A percentile compares a stretch with the other conserved stretches of the same genome.
Conservation (phyloP, 148 eudicot species). For the Amaranthus hypochondriacus region DNA sequence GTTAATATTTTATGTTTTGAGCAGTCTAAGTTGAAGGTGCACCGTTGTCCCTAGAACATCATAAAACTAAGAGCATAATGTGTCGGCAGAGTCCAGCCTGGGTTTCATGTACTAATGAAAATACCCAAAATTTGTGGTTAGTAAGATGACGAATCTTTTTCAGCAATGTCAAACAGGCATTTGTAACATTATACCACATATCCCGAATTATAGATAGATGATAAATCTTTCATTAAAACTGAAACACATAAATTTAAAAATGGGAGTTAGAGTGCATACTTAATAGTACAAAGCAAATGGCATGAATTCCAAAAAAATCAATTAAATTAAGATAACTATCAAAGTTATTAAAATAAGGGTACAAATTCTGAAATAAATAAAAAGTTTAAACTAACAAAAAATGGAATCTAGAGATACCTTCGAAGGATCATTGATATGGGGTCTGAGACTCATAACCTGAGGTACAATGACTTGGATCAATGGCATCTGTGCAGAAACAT, state of each 20-base stretch:
- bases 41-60: no score
- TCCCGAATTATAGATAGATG: not conserved
- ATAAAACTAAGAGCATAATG: no score
- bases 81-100: no score
- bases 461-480: constrained; percentile 90
- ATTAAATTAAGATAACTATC: no score
- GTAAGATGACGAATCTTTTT: no score
- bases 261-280: not conserved
- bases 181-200: not conserved
- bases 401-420: constrained; percentile 47
- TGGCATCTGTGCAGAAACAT: constrained; percentile 66
- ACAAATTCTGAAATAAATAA: no score
- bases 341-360: no score
- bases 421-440: constrained; percentile 74
- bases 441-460: constrained; percentile 76
- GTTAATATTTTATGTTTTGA: no score
- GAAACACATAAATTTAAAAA: not conserved
- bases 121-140: no score
- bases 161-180: no score
- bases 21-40: no score
- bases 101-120: no score
- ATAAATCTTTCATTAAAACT: not conserved
- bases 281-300: not conserved
- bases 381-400: not conserved
- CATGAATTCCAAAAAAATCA: not conserved